A percentile compares a stretch with the other conserved stretches of the same genome.
phyloP scores from a whole-genome alignment of 345 rosid species.

The Reutealis trisperma region DNA sequence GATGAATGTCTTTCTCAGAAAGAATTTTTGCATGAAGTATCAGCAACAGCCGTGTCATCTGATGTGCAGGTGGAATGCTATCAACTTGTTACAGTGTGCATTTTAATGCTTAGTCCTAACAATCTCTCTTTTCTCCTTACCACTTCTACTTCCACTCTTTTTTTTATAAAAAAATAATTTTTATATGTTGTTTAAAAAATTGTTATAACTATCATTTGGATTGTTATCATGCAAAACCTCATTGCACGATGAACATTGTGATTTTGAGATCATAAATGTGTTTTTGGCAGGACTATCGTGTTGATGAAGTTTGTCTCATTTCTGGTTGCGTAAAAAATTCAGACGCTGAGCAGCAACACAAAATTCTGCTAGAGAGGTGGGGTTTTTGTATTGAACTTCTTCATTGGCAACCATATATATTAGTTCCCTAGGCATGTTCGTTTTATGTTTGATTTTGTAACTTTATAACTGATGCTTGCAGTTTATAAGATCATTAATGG shows the following conservation, averaged over 20 bases:
- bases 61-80: conserved; percentile 33
- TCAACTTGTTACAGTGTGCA: conserved; percentile 38
- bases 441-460: neutral
- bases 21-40: conserved; percentile 29
- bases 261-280: conserved; percentile 26
- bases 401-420: neutral
- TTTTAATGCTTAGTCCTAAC: conserved; percentile 7
- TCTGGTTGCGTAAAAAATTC: conserved; percentile 32
- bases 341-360: conserved; percentile 38
- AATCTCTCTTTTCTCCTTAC: conserved; percentile 2
- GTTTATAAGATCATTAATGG: neutral
- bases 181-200: neutral
- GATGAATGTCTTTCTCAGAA: conserved; percentile 35
- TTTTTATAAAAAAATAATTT: neutral
- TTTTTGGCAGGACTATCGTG: conserved; percentile 47
- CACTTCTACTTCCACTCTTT: neutral
- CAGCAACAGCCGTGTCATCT: conserved; percentile 25
- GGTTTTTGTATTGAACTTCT: conserved; percentile 10
- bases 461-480: neutral
- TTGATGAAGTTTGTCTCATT: conserved; percentile 34
- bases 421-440: neutral
- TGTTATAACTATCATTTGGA: conserved; percentile 1
- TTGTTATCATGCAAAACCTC: neutral
- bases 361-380: conserved; percentile 62
- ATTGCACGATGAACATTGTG: neutral